phyloP scores from a whole-genome alignment of 2,329 filamentous ascomycete species.

The Thelonectria discophora region DNA sequence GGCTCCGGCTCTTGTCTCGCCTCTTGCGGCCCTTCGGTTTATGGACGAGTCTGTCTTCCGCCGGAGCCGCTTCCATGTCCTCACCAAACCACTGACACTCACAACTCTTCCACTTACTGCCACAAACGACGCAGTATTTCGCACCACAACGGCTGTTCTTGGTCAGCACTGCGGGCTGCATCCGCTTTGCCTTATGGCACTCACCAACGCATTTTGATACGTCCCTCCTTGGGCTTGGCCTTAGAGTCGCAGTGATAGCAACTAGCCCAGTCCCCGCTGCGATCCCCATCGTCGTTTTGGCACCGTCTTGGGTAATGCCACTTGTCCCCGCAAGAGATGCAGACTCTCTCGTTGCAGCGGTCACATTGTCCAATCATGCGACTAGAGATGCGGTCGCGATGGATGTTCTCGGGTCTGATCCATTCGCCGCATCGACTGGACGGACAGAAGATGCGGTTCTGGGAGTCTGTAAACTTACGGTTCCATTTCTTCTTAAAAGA shows the following conservation, averaged over 20 bases:
- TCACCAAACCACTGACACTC: conserved; percentile 84
- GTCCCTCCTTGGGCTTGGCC: conserved; percentile 83
- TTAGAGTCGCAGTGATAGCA: conserved; percentile 78
- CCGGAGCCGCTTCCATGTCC: conserved; percentile 63
- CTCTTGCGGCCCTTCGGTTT: conserved; percentile 44
- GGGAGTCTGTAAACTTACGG: conserved; percentile 78
- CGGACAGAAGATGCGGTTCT: conserved; percentile 82
- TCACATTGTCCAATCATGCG: conserved; percentile 75
- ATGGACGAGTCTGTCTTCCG: conserved; percentile 62
- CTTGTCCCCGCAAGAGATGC: conserved; percentile 75
- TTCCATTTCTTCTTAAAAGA: conserved; percentile 85
- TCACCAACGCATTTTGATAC: conserved; percentile 89
- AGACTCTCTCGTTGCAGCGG: conserved; percentile 78
- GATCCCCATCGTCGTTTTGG: conserved; percentile 74
- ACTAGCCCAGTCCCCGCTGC: conserved; percentile 74
- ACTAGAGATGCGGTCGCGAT: conserved; percentile 62
- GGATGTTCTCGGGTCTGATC: conserved; percentile 78
- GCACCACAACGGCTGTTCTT: conserved; percentile 73
- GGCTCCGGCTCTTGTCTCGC: conserved; percentile 33
- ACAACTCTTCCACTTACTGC: conserved; percentile 82
- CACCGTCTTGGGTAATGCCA: conserved; percentile 78
- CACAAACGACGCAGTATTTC: conserved; percentile 89
- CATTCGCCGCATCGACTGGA: conserved; percentile 76
- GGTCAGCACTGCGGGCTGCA: conserved; percentile 25
- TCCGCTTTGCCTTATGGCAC: conserved; percentile 37